These are phyloP conservation scores for Camellia oleifera DNA, from an alignment of 179 eudicot species.

Conservation along the genomic window DNA sequence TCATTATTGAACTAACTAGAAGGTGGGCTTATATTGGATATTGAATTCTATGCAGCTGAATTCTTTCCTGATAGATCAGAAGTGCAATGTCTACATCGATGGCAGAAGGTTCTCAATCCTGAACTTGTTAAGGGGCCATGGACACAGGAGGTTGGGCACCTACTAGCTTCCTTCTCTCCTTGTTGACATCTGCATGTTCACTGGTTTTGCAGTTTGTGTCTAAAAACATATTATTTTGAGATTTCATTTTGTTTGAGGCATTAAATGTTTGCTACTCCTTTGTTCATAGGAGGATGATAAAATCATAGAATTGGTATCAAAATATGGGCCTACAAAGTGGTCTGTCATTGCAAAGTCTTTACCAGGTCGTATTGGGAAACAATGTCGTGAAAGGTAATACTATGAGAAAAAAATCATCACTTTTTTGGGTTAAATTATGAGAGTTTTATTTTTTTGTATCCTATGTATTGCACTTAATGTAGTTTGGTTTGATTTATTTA, in stretches of 20 bases:
- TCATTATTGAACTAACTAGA: background rate
- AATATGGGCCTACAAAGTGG: constrained; percentile 96
- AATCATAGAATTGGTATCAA: constrained; percentile 71
- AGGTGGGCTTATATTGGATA: constrained; percentile 4
- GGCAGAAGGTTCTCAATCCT: constrained; percentile 99
- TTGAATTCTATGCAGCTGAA: constrained; percentile 64
- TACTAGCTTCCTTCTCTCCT: constrained; percentile 6
- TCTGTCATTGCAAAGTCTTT: constrained; percentile 91
- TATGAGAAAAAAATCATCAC: background rate
- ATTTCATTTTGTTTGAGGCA: constrained; percentile 12
- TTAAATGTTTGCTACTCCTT: constrained; percentile 11
- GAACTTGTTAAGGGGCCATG: constrained; percentile 99
- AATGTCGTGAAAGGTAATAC: constrained; percentile 92
- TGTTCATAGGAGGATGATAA: constrained; percentile 83
- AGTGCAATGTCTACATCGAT: constrained; percentile 95
- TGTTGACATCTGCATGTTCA: background rate
- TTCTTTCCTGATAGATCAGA: constrained; percentile 96
- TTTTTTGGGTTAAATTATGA: background rate
- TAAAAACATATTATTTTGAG: background rate
- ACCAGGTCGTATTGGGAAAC: constrained; percentile 97
- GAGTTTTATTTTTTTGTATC: background rate
- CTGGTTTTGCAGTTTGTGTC: background rate
- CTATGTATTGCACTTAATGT: background rate
- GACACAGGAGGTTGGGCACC: constrained; percentile 72
- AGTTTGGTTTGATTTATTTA: background rate